A percentile compares a stretch with the other conserved stretches of the same genome.
Evolutionary conservation across 1,139 yeast species (phyloP).

Genomic region (Insectozyma bohioensis): DNA sequence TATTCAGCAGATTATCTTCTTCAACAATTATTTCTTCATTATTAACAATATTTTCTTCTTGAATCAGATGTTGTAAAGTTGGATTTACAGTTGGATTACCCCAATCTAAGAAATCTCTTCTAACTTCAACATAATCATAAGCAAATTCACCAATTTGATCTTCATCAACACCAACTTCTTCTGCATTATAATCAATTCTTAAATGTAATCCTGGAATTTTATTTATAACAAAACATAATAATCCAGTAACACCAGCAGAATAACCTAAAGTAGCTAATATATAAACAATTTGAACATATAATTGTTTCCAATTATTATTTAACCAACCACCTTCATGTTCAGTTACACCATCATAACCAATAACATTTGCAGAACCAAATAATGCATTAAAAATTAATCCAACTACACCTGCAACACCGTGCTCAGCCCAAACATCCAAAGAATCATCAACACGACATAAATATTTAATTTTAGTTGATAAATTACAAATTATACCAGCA

Average conservation of each 20-base stretch:
- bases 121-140: conserved; percentile 93
- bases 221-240: conserved; percentile 72
- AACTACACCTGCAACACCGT: conserved; percentile 92
- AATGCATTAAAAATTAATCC: conserved; percentile 87
- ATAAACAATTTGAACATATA: conserved; percentile 87
- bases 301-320: conserved; percentile 84
- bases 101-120: conserved; percentile 85
- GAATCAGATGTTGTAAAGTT: conserved; percentile 11
- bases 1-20: conserved; percentile 1
- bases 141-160: conserved; percentile 99
- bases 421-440: conserved; percentile 94
- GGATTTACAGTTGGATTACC: conserved; percentile 19
- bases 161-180: conserved; percentile 89
- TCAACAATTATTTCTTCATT: conserved; percentile 2
- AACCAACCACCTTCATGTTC: conserved; percentile 91
- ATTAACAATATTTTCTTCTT: conserved; percentile 4
- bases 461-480: conserved; percentile 84
- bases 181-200: conserved; percentile 82
- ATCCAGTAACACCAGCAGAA: conserved; percentile 72
- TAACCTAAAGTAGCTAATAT: conserved; percentile 74
- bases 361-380: conserved; percentile 83
- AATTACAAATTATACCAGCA: conserved; percentile 84
- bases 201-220: conserved; percentile 80
- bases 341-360: conserved; percentile 84
- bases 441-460: conserved; percentile 85